Conservation (phyloP, 169 alveolate genomes). For the Cryptosporidium ubiquitum region DNA sequence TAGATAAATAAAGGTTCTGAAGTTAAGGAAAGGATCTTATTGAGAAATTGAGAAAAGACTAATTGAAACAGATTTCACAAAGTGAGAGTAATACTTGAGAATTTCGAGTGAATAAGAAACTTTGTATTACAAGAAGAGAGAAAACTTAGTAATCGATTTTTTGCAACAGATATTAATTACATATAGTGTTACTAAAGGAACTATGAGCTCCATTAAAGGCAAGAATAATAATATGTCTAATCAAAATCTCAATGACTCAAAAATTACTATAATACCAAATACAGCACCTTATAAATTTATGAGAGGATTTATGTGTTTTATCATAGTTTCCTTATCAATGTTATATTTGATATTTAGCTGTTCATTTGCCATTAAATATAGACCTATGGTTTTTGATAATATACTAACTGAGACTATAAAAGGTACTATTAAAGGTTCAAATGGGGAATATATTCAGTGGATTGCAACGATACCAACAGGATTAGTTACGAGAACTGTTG, state of each 20-base stretch:
- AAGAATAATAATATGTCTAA: neutral
- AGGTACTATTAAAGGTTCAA: constrained; percentile 55
- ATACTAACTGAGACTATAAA: constrained; percentile 42
- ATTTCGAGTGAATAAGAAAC: neutral
- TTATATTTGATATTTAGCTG: constrained; percentile 53
- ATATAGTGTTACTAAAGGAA: neutral
- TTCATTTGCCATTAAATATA: constrained; percentile 59
- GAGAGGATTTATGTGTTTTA: constrained; percentile 61
- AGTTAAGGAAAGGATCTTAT: neutral
- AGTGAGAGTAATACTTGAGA: neutral
- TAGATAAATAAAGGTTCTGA: neutral
- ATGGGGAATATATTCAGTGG: constrained; percentile 69
- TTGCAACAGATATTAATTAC: neutral
- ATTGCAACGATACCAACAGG: constrained; percentile 64
- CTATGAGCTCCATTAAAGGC: neutral
- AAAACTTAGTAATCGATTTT: neutral
- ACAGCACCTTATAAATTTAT: constrained; percentile 36
- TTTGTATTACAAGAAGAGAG: neutral
- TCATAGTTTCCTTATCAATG: constrained; percentile 21
- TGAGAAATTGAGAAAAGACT: neutral
- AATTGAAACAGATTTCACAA: neutral
- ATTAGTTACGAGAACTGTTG: constrained; percentile 55
- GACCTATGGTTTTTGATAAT: constrained; percentile 58
- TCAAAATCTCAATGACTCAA: constrained; percentile 4
- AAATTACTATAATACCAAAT: constrained; percentile 40